phyloP scores from a whole-genome alignment of 1,139 yeast genomes.

The Candida tetrigidarum region DNA sequence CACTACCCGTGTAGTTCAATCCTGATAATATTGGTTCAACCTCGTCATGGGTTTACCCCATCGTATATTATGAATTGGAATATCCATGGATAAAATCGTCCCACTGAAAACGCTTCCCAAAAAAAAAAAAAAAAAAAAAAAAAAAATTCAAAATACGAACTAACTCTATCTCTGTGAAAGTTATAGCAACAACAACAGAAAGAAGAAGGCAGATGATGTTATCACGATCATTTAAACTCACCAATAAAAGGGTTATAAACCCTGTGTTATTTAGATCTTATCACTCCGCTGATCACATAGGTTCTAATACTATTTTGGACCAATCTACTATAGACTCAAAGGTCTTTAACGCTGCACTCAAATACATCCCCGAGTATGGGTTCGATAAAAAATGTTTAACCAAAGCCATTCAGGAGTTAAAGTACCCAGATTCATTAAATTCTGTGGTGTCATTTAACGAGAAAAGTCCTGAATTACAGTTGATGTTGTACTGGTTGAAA shows the following conservation, averaged over 20 bases:
- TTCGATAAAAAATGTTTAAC: slow-evolving; percentile 66
- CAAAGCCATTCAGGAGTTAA: slow-evolving; percentile 61
- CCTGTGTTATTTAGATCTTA: slow-evolving; percentile 20
- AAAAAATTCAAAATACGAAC: neutral
- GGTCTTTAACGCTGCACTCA: slow-evolving; percentile 40
- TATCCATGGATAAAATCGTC: no score
- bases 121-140: no score
- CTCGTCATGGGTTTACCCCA: no score
- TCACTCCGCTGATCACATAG: slow-evolving; percentile 43
- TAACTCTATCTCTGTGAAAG: no score
- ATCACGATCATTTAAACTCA: neutral
- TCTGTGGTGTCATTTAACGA: slow-evolving; percentile 51
- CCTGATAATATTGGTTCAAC: no score
- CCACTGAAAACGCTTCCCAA: no score
- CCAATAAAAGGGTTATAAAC: neutral
- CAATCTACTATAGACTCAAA: slow-evolving; percentile 32
- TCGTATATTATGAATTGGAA: no score
- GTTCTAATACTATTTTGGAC: slow-evolving; percentile 37
- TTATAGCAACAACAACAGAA: no score
- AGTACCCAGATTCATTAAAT: slow-evolving; percentile 68
- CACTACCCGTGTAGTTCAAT: no score
- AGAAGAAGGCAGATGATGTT: slow-evolving; percentile 3
- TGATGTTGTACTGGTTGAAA: slow-evolving; percentile 50
- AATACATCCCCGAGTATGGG: slow-evolving; percentile 69
- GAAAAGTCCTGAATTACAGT: slow-evolving; percentile 46